Conservation (phyloP, 805 yeast genomes). For the Wickerhamiella sergipiensis region DNA sequence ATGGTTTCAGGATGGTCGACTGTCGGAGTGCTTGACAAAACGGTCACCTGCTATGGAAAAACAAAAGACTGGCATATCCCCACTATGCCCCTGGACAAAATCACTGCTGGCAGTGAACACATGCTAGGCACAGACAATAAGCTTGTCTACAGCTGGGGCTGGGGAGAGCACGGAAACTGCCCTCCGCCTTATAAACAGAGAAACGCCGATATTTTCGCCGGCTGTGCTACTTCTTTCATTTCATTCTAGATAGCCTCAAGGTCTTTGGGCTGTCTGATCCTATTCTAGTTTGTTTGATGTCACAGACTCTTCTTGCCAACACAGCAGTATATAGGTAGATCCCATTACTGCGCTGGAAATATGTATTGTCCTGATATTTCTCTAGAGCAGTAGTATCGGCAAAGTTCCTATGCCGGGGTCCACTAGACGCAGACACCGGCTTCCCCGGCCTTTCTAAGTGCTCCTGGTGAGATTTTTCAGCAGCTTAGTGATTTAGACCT, state of each 20-base stretch:
- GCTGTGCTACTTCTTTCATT: constrained; percentile 23
- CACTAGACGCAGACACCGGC: not conserved
- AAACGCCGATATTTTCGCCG: constrained; percentile 13
- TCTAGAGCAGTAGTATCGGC: constrained; percentile 16
- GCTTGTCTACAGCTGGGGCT: constrained; percentile 71
- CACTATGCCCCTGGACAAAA: constrained; percentile 4
- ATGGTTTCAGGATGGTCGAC: not conserved
- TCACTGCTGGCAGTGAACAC: constrained; percentile 75
- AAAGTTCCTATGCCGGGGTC: constrained; percentile 1
- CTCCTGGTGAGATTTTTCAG: not conserved
- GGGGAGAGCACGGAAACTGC: constrained; percentile 99
- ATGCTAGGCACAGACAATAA: not conserved
- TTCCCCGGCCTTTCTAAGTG: not conserved
- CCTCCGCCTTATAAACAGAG: constrained; percentile 29
- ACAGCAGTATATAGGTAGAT: constrained; percentile 6
- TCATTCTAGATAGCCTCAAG: not conserved
- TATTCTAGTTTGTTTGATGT: no score
- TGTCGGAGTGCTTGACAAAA: not conserved
- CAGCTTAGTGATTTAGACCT: not conserved
- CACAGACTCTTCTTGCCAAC: constrained; percentile 20
- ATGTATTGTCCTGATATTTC: constrained; percentile 18
- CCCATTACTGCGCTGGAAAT: constrained; percentile 14
- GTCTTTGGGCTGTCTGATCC: no score
- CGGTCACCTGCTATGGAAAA: constrained; percentile 44
- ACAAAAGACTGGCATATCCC: constrained; percentile 11